Evolutionary conservation across 257 asterid genomes (phyloP), one percentile per base, ranked within the genome.

Genomic region (Solanum paucissectum): DNA sequence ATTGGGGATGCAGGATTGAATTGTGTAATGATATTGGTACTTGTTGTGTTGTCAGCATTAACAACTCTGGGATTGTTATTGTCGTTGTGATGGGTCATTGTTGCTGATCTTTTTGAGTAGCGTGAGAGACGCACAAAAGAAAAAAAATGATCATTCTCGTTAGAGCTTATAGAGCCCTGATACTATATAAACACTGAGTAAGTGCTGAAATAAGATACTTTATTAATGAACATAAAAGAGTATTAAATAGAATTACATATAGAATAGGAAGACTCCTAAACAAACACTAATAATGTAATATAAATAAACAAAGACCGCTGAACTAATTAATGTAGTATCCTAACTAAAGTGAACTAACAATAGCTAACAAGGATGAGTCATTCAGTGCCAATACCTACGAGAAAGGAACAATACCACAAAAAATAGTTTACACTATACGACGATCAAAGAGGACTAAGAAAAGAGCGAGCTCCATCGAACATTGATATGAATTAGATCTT

Each of bases 301-400:
- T 52, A 52, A 52, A 52, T 16, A 52, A 16, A 52, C n/a, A 52
- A 52, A 14, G 23, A 52, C 1, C 0, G 4, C 0, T 52, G 3
- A 5, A 52, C 62, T 16, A 52, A 52, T 52, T 5, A 52, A 52
- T 52, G 62, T 5, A 52, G 62, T 16, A 52, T 16, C 23, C n/a
- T 52, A 52, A 52, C 23, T 2, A 16, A 52, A 52, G 23, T 52
- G 9, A 52, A 16, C 23, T 52, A 16, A n/a, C n/a, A n/a, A n/a
- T n/a, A n/a, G n/a, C n/a, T n/a, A n/a, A 49, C 23, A 49, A 0
- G 0, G 60, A 14, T 0, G 20, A 49, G 60, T 49, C 0, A 9
- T 16, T 49, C 0, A 49, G 60, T 49, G 60, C 60, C 21, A 49
- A 49, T 49, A 49, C 7, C 7, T 13, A 46, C 3, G 20, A 46